Base-by-base conservation (phyloP, 345 rosid genomes). In the Eucalyptus camaldulensis region DNA sequence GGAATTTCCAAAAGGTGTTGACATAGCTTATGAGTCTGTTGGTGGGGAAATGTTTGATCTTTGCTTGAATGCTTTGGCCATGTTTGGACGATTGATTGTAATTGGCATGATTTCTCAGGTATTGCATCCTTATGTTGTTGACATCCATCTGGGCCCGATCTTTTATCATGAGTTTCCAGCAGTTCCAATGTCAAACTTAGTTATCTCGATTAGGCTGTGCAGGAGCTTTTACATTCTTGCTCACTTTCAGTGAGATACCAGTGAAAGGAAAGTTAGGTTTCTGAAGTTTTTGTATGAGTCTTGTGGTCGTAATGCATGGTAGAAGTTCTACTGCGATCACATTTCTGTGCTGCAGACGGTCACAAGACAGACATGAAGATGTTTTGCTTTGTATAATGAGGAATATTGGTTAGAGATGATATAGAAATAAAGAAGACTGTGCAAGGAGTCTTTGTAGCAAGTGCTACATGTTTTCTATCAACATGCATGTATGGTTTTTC, bases 71-170 rank as follows among this genome's bases (percentile, higher is more conserved):
- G 97, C 99, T 87, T 92, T 98, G 91, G 98, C 98, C 62, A 92
- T 96, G 60, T 92, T 92, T 54, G 99, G 99, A 47, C 94, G 95
- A 76, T 96, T 98, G 89, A 93, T 98, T 27, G 95, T 96, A 86
- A 96, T 98, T 44, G 99, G 99, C 93, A 98, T 98, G 99, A 97
- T 98, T 67, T 98, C 99, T 31, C 97, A 98, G 99, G 99, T 96
- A 92, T 37, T 47, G 25, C 90, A 83, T 83, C 51, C 45, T 44
- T 58, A 9, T 80, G 65, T 88, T 88, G 37, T 81, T 54, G 85
- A 31, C 19, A 44, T 27, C 43, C 43, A 58, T 88, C 72, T 40
- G 45, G 45, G 14, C 45, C 83, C 4, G 3, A 76, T 76, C 83
- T 37, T 76, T 76, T 37, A 40, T 21, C 27, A 10, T 6, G 83